Conservation (phyloP, 495 filamentous ascomycete genomes). For the Penicillium parvum region DNA sequence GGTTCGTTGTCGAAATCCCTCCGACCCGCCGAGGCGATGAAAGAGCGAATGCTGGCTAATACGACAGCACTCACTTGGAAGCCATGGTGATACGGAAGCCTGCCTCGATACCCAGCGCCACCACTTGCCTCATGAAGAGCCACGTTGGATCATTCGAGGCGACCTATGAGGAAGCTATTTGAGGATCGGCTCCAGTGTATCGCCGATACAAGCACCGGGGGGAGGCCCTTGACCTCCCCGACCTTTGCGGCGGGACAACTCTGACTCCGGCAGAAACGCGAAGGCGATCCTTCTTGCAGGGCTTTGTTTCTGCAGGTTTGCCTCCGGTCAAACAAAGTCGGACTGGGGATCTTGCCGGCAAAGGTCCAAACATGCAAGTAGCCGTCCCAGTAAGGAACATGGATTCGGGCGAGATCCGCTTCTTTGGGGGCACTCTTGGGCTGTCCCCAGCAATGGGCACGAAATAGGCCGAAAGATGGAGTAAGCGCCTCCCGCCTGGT, state of each 20-base stretch:
- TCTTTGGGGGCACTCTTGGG: constrained; percentile 1
- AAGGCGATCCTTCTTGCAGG: constrained; percentile 9
- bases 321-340: constrained; percentile 25
- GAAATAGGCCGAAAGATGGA: constrained; percentile 10
- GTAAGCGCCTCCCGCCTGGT: constrained; percentile 10
- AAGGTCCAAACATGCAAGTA: constrained; percentile 29
- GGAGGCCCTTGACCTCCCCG: constrained; percentile 19
- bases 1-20: constrained; percentile 24
- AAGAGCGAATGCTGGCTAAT: constrained; percentile 20
- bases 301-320: constrained; percentile 32
- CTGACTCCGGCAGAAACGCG: not conserved
- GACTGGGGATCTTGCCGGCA: constrained; percentile 23
- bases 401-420: constrained; percentile 14
- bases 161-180: constrained; percentile 18
- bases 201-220: constrained; percentile 13
- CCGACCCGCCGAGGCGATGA: constrained; percentile 24
- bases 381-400: constrained; percentile 27
- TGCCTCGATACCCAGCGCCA: constrained; percentile 25
- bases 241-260: constrained; percentile 19
- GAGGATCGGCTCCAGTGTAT: constrained; percentile 10
- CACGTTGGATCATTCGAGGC: constrained; percentile 27
- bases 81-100: constrained; percentile 30
- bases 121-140: constrained; percentile 24
- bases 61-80: constrained; percentile 30
- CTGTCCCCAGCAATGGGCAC: constrained; percentile 7